Evolutionary conservation across 2,329 filamentous ascomycete species (phyloP).

Genomic region (Claviceps humidiphila): DNA sequence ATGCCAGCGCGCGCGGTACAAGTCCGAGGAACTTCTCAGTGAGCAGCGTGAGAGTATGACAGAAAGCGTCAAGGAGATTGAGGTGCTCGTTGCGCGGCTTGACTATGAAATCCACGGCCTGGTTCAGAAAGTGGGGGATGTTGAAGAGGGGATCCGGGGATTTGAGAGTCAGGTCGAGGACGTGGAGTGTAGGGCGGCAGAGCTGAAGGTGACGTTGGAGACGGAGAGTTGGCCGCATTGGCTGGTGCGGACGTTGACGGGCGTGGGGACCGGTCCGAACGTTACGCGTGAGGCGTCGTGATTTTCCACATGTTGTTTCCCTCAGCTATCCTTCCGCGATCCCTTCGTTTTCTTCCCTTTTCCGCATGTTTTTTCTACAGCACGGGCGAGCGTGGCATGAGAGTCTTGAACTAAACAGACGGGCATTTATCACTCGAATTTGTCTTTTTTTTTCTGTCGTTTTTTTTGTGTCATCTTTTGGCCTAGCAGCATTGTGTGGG

Average conservation of each 20-base stretch:
- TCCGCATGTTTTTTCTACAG: not conserved
- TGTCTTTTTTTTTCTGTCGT: not conserved
- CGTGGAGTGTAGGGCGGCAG: conserved; percentile 50
- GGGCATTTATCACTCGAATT: not conserved
- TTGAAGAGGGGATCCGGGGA: conserved; percentile 67
- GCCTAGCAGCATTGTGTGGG: not conserved
- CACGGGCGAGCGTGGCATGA: not conserved
- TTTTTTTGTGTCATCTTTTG: too few relatives aligned
- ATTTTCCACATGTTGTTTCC: not conserved
- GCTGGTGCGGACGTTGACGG: conserved; percentile 47
- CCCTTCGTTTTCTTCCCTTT: not conserved
- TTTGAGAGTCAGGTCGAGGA: conserved; percentile 69
- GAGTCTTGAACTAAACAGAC: not conserved
- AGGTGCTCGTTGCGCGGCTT: conserved; percentile 68
- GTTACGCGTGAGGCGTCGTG: conserved; percentile 25
- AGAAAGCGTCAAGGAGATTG: conserved; percentile 65
- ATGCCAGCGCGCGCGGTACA: conserved; percentile 53
- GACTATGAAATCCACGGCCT: conserved; percentile 84
- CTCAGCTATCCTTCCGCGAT: too few relatives aligned
- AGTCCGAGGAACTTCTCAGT: conserved; percentile 53
- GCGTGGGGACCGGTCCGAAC: conserved; percentile 46
- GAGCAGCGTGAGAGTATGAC: conserved; percentile 56
- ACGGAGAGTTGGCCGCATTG: conserved; percentile 52
- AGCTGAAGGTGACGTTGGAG: conserved; percentile 49
- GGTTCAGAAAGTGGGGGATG: conserved; percentile 69